A percentile compares a stretch with the other conserved stretches of the same genome.
These are phyloP conservation scores for Calophaca sinica DNA, from an alignment of 306 rosid species.

Conservation along the genomic window DNA sequence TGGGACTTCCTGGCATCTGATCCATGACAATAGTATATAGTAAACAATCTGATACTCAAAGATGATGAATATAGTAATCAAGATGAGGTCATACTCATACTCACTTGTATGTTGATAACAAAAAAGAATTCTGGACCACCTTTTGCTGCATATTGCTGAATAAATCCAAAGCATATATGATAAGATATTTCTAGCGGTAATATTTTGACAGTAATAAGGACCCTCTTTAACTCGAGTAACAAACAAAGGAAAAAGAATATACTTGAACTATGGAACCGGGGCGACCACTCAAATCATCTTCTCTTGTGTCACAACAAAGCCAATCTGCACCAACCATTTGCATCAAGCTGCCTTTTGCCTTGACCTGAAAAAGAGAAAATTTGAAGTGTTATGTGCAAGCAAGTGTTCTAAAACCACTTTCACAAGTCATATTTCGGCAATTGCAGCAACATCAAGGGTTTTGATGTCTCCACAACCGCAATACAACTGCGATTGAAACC, in stretches of 20 bases:
- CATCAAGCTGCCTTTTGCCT: conserved; percentile 74
- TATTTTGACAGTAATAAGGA: not conserved
- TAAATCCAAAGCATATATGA: conserved; percentile 17
- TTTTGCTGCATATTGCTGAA: conserved; percentile 71
- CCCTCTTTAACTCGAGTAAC: too few species aligned
- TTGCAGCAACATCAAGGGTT: not conserved
- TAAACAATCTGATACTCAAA: conserved; percentile 25
- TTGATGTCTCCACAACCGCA: too few species aligned
- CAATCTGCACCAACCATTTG: conserved; percentile 89
- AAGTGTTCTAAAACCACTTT: not conserved
- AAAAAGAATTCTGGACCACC: conserved; percentile 87
- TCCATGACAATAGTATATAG: conserved; percentile 1
- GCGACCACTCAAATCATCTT: conserved; percentile 78
- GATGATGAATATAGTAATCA: conserved; percentile 20
- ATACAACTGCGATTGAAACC: too few species aligned
- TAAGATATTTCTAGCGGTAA: conserved; percentile 18
- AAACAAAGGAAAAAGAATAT: conserved; percentile 26
- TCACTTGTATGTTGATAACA: conserved; percentile 71
- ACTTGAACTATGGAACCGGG: conserved; percentile 80
- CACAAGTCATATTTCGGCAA: not conserved
- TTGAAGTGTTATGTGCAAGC: not conserved
- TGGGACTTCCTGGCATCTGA: conserved; percentile 77
- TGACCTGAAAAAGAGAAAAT: conserved; percentile 56
- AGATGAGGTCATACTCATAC: conserved; percentile 45
- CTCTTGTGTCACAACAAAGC: conserved; percentile 69